phyloP scores from a whole-genome alignment of 495 filamentous ascomycete genomes.

The Hypoxylon perforatum region DNA sequence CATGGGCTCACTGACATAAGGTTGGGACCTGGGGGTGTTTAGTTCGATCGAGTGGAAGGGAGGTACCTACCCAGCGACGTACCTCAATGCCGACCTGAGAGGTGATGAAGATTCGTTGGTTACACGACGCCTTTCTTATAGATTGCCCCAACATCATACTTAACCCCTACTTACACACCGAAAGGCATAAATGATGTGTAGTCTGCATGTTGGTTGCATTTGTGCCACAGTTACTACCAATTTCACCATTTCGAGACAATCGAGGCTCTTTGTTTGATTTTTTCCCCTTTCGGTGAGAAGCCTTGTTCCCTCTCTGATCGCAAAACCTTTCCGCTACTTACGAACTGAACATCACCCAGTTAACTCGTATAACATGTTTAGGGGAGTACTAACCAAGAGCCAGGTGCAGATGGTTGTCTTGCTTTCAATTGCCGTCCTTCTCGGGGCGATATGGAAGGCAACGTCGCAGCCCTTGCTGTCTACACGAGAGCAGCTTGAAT shows the following conservation, averaged over 20 bases:
- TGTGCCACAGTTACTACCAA: neutral
- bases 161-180: no score
- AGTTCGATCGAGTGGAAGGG: no score
- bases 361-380: neutral
- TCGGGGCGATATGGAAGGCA: neutral
- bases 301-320: neutral
- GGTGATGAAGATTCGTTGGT: no score
- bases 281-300: neutral
- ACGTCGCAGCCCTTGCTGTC: neutral
- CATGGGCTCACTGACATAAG: no score
- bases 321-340: neutral
- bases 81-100: no score
- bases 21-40: no score
- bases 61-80: no score
- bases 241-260: neutral
- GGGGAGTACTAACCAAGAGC: neutral
- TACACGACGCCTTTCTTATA: no score
- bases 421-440: neutral
- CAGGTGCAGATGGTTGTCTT: neutral
- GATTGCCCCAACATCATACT: no score
- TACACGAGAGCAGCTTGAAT: slow-evolving; percentile 3
- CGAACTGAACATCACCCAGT: neutral
- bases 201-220: neutral
- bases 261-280: neutral
- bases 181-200: no score